Evolutionary conservation across 148 eudicot species (phyloP).

Genomic region (Chenopodium berlandieri): DNA sequence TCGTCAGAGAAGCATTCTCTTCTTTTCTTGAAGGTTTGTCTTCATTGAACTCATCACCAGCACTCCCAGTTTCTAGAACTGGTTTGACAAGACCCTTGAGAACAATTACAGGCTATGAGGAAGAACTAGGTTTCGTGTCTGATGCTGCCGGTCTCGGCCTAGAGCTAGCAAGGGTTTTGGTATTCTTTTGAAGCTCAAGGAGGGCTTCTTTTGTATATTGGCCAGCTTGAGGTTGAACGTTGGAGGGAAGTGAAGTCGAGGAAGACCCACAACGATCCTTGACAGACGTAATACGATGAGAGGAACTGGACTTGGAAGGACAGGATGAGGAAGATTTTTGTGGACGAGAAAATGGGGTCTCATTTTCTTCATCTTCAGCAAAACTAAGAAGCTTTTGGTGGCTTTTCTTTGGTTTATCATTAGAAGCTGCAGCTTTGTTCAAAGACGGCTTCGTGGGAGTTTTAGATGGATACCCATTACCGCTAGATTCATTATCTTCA

Average conservation of each 20-base stretch:
- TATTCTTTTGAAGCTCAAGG: constrained; percentile 77
- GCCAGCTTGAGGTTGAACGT: constrained; percentile 78
- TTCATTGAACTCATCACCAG: constrained; percentile 22
- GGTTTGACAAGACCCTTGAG: constrained; percentile 76
- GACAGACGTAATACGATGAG: constrained; percentile 50
- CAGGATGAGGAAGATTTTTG: constrained; percentile 38
- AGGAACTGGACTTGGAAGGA: constrained; percentile 39
- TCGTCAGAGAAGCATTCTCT: constrained; percentile 4
- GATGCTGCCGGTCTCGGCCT: constrained; percentile 28
- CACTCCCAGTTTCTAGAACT: constrained; percentile 10
- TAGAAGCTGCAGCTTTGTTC: constrained; percentile 22
- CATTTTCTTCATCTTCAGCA: constrained; percentile 73
- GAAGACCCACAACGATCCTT: constrained; percentile 49
- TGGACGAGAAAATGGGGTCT: constrained; percentile 45
- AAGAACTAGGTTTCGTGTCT: constrained; percentile 25
- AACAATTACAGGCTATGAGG: constrained; percentile 61
- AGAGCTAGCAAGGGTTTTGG: constrained; percentile 56
- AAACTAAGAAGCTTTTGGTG: constrained; percentile 69
- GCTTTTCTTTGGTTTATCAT: constrained; percentile 43
- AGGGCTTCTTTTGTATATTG: constrained; percentile 80
- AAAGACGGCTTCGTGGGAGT: constrained; percentile 29
- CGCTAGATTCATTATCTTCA: constrained; percentile 37
- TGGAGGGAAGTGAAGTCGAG: constrained; percentile 39
- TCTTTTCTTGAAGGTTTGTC: constrained; percentile 20
- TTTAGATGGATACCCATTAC: constrained; percentile 21